A percentile compares a stretch with the other conserved stretches of the same genome.
phyloP scores from a whole-genome alignment of 2,329 filamentous ascomycete species.

The Cladosporium sp. region DNA sequence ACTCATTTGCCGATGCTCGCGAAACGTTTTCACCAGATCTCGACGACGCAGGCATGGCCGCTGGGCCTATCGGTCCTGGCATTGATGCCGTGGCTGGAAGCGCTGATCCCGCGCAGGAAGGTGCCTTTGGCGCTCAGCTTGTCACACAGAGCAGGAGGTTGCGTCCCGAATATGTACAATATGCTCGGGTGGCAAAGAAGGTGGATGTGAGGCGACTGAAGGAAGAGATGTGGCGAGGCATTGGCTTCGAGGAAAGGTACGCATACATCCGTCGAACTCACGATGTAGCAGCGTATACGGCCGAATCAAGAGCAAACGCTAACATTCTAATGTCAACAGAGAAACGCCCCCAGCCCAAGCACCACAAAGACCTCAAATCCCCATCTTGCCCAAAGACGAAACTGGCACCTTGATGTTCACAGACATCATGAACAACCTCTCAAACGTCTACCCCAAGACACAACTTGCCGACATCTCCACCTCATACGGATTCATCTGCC shows the following conservation, averaged over 20 bases:
- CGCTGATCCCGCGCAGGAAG: conserved; percentile 38
- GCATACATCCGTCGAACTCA: not conserved
- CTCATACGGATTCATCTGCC: conserved; percentile 85
- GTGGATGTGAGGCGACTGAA: conserved; percentile 62
- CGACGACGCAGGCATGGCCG: conserved; percentile 43
- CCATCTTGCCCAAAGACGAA: conserved; percentile 32
- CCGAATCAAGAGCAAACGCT: not conserved
- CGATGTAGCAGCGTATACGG: not conserved
- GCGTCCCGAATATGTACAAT: conserved; percentile 62
- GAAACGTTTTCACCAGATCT: conserved; percentile 71
- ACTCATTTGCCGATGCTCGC: conserved; percentile 73
- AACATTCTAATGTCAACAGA: conserved; percentile 7
- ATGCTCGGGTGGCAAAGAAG: conserved; percentile 63
- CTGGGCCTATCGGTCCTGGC: conserved; percentile 23
- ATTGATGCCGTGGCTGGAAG: conserved; percentile 33
- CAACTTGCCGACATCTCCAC: conserved; percentile 94
- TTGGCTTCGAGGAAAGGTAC: conserved; percentile 20
- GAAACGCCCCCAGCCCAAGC: conserved; percentile 32
- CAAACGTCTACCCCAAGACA: conserved; percentile 78
- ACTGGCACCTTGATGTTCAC: conserved; percentile 72
- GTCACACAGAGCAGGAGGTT: conserved; percentile 58
- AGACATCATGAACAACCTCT: conserved; percentile 82
- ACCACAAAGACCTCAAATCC: conserved; percentile 28
- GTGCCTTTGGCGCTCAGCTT: conserved; percentile 59
- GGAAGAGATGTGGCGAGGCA: conserved; percentile 57